These are phyloP conservation scores for Epichloe glyceriae DNA, from an alignment of 2,329 filamentous ascomycete species.

Conservation along the genomic window DNA sequence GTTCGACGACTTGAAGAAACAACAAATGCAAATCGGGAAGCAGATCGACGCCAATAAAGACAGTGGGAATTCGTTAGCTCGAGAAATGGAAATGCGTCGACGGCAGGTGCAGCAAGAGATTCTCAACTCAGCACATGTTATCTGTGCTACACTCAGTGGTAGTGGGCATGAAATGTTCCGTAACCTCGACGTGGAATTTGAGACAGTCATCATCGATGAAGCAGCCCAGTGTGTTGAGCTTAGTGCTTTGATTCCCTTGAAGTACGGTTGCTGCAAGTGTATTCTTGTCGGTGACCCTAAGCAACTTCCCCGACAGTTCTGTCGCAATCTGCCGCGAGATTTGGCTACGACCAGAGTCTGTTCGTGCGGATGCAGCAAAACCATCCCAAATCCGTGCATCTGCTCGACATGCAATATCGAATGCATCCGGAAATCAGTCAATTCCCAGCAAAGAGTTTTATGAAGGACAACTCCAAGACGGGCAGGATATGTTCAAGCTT, in stretches of 20 bases:
- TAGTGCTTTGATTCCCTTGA: constrained; percentile 88
- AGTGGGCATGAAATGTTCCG: constrained; percentile 97
- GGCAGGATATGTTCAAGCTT: constrained; percentile 64
- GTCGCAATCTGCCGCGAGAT: constrained; percentile 81
- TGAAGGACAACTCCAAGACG: constrained; percentile 74
- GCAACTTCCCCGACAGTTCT: constrained; percentile 93
- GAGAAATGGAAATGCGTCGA: constrained; percentile 75
- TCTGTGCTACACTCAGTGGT: constrained; percentile 90
- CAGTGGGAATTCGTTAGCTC: constrained; percentile 64
- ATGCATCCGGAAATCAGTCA: constrained; percentile 96
- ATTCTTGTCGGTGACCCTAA: constrained; percentile 96
- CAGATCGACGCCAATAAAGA: constrained; percentile 83
- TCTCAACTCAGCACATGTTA: constrained; percentile 77
- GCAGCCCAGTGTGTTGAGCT: constrained; percentile 97
- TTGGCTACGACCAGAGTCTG: constrained; percentile 93
- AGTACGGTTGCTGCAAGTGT: constrained; percentile 94
- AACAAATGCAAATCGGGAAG: constrained; percentile 59
- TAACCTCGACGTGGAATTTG: constrained; percentile 86
- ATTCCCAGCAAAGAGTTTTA: constrained; percentile 88
- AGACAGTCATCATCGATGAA: constrained; percentile 97
- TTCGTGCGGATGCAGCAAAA: constrained; percentile 98
- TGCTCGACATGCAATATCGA: constrained; percentile 95
- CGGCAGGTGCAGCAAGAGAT: constrained; percentile 82
- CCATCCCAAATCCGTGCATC: constrained; percentile 73
- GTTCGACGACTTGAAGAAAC: constrained; percentile 64